Evolutionary conservation across 371 early-diverging fungal genomes (phyloP), one percentile per base, ranked within the genome.

Genomic region (Vittaforma corneae): DNA sequence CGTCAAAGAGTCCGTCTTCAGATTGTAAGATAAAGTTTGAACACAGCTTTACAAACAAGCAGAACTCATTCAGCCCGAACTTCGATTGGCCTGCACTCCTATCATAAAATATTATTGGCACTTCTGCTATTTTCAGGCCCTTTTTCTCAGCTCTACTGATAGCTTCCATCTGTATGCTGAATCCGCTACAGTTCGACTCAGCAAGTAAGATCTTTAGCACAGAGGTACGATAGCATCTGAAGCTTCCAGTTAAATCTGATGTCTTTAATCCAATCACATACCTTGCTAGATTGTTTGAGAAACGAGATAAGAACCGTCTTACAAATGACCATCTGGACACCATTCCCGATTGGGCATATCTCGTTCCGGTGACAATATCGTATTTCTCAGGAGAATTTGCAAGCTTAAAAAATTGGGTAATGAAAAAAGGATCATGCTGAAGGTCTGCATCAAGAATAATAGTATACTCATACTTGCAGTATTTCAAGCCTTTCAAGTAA

Each of bases 91-190:
- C 80, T 6, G 24, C 28, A 6, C 32, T 32, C 56, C 80, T 65
- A 4, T 80, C 76, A 61, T 74, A 55, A 47, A 80, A 80, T 14
- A 63, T 47, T 9, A 77, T 77, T 9, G 80, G 80, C 50, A 34
- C 42, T 64, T 97, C 96, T 24, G 86, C 90, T 45, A 97, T 88
- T 16, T 83, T 80, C 70, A 79, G 89, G 58, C 85, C 83, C 76
- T 89, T 84, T 79, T 90, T 88, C 71, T 88, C 82, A 38, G 94
- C 94, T 35, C 93, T 85, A 16, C 91, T 89, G 85, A 97, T 93
- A 87, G 94, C 89, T 77, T 97, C 97, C 94, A 94, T 93, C 78
- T 97, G 97, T 82, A 94, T 93, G 2, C 94, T 92, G 74, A 93
- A 97, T 3, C 97, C 96, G 77, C 90, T 89, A 37, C 91, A 86